Percentiles rank a stretch among this genome's conserved stretches.
These are phyloP conservation scores for Pichia insulana DNA, from an alignment of 805 yeast species.

Conservation along the genomic window DNA sequence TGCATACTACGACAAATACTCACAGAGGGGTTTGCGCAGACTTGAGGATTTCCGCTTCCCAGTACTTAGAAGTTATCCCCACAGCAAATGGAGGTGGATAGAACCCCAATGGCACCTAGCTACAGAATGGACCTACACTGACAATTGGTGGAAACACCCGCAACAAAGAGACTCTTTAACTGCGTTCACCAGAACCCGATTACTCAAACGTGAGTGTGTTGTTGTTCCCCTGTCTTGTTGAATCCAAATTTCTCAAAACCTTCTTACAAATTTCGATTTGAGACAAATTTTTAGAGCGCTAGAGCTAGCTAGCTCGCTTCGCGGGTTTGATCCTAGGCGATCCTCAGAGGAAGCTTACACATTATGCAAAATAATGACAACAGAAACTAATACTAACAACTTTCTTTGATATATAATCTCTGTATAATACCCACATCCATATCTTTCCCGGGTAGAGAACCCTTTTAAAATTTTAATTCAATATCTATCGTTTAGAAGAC, in stretches of 20 bases:
- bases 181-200: slow-evolving; percentile 43
- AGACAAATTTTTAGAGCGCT: no score
- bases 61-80: slow-evolving; percentile 26
- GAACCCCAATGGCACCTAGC: slow-evolving; percentile 44
- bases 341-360: no score
- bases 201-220: slow-evolving; percentile 35
- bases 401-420: no score
- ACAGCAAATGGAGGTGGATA: slow-evolving; percentile 49
- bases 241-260: no score
- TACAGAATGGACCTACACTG: slow-evolving; percentile 50
- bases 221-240: no score
- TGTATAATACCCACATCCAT: not conserved
- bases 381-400: no score
- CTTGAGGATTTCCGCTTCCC: slow-evolving; percentile 40
- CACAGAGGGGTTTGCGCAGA: slow-evolving; percentile 22
- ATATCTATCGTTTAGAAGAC: no score
- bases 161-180: slow-evolving; percentile 36
- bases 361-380: no score
- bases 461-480: no score
- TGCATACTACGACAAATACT: slow-evolving; percentile 36
- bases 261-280: no score
- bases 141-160: slow-evolving; percentile 41
- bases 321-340: no score
- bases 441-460: not conserved
- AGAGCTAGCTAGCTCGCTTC: no score